Base-by-base conservation (phyloP, 2,329 filamentous ascomycete species). In the Pleurostoma richardsiae region DNA sequence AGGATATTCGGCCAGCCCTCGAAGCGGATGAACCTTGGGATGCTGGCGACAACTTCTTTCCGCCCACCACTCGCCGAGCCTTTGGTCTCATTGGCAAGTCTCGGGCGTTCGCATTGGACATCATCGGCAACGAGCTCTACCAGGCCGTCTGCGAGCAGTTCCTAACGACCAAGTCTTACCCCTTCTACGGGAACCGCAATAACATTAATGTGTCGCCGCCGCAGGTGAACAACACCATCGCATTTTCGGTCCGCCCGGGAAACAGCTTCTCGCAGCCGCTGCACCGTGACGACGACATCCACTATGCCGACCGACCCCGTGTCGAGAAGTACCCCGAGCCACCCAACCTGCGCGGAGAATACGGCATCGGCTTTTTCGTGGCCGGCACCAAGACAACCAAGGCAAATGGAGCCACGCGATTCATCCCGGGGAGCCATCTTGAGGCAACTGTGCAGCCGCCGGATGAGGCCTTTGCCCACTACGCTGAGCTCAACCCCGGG, bases 381-480 rank as follows among this genome's bases (percentile, higher is more conserved):
- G 48, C 48, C 1, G 56, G 54, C 3, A 59, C 49, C 5, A 56
- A 54, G 29, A 52, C 56, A 6, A 59, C 54, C 1, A 57, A 52
- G 29, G 54, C 50, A 27, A 64, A 65, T 41, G 61, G 61, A 4
- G 60, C 59, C 6, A 65, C 62, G 10, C 52, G 56, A 36, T 56
- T 59, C 45, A 60, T 62, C 19, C 60, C 58, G 3, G 52, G 58
- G 2, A 56, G 53, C 31, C 61, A 64, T 48, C 47, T 59, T 10
- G 46, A 49, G 30, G 47, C 31, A 4, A 42, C 43, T 7, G 8
- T 39, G 8, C 29, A 10, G 10, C 40, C 43, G 31, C 47, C 45
- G 7, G 38, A 42, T 29, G 40, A 46, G 11, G 10, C 26, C 6
- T 30, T 31, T n/a, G 29, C 39, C 4, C 5, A 19, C 10, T 47